Evolutionary conservation across 2,329 filamentous ascomycete genomes (phyloP).

Genomic region (Bertia moriformis): DNA sequence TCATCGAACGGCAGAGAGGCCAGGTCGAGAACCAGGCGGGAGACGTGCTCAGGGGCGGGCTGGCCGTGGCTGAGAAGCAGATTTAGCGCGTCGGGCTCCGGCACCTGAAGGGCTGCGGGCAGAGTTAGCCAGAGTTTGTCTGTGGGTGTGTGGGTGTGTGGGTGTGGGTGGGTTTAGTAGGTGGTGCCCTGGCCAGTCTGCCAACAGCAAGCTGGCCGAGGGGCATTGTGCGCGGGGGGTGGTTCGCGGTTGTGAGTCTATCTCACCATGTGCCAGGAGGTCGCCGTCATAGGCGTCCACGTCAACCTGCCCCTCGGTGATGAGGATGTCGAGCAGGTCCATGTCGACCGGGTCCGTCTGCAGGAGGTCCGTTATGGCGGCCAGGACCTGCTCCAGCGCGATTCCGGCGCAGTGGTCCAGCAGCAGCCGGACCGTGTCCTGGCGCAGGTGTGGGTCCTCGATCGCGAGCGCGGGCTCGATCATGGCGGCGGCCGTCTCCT

Average conservation of each 20-base stretch:
- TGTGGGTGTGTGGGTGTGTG: neutral
- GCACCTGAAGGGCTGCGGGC: constrained; percentile 22
- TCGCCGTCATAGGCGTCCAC: constrained; percentile 30
- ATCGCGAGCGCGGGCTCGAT: constrained; percentile 31
- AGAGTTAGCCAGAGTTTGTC: too few relatives aligned
- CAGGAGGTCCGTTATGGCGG: constrained; percentile 25
- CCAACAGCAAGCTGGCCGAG: too few relatives aligned
- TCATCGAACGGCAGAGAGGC: constrained; percentile 25
- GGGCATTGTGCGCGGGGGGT: too few relatives aligned
- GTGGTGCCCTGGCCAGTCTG: too few relatives aligned
- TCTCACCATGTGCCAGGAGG: neutral
- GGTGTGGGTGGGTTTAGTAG: constrained; percentile 5
- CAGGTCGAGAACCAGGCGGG: constrained; percentile 24
- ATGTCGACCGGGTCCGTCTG: constrained; percentile 31
- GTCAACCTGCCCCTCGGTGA: constrained; percentile 35
- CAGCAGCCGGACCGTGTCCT: constrained; percentile 30
- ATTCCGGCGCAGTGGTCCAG: constrained; percentile 27
- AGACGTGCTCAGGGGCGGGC: constrained; percentile 25
- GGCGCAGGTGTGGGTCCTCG: constrained; percentile 22
- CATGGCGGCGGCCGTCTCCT: constrained; percentile 29
- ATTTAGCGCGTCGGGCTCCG: constrained; percentile 31
- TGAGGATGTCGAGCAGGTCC: constrained; percentile 28
- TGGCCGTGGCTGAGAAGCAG: constrained; percentile 29
- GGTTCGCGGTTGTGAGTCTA: too few relatives aligned
- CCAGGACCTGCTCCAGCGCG: constrained; percentile 24